A percentile compares a stretch with the other conserved stretches of the same genome.
These are phyloP conservation scores for Cardamine chenopodiifolia DNA, from an alignment of 345 rosid genomes.

Conservation along the genomic window DNA sequence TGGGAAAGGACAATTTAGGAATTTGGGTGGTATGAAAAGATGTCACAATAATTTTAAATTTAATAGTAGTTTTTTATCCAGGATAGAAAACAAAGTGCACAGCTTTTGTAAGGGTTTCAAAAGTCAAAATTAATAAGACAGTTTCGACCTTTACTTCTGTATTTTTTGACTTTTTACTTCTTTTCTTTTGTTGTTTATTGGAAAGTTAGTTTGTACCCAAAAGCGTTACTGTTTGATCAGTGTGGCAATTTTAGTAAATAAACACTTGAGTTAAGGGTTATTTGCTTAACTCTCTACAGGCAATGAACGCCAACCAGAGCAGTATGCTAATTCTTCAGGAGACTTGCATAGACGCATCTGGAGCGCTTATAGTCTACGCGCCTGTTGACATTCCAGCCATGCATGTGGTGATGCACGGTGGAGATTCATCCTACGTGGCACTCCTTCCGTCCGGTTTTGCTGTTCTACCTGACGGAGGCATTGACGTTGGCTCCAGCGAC, in stretches of 20 bases:
- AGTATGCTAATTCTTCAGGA: constrained; percentile 73
- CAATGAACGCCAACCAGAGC: constrained; percentile 60
- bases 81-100: constrained; percentile 38
- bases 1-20: constrained; percentile 44
- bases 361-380: constrained; percentile 68
- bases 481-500: constrained; percentile 27
- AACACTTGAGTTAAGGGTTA: neutral
- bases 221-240: constrained; percentile 37
- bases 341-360: constrained; percentile 61
- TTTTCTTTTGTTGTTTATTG: neutral
- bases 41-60: constrained; percentile 11
- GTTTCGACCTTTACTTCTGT: constrained; percentile 46
- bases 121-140: constrained; percentile 68
- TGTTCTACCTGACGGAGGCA: constrained; percentile 60
- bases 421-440: constrained; percentile 78
- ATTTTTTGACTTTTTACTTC: constrained; percentile 44
- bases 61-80: neutral
- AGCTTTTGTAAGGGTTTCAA: constrained; percentile 30
- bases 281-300: constrained; percentile 32
- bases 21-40: constrained; percentile 44
- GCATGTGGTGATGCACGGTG: constrained; percentile 65
- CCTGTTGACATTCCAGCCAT: constrained; percentile 68
- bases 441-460: constrained; percentile 87
- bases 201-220: constrained; percentile 30
- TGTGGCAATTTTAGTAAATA: constrained; percentile 25